phyloP scores from a whole-genome alignment of 2,329 filamentous ascomycete genomes.

The Colletotrichum sp. region DNA sequence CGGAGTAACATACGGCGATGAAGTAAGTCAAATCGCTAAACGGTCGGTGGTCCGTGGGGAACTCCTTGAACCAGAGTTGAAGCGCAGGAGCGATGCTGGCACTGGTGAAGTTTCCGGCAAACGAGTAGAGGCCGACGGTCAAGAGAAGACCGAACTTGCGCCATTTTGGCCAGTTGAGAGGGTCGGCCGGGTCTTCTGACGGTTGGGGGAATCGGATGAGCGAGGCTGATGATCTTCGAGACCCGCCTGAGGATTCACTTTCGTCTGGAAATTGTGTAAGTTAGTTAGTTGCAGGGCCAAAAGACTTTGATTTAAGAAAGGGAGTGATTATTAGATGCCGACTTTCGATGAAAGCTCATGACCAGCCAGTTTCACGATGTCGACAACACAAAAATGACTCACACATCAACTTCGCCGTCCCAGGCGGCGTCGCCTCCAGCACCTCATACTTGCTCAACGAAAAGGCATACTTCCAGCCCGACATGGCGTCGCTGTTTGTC shows the following conservation, averaged over 20 bases:
- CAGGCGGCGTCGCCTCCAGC: constrained; percentile 20
- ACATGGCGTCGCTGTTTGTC: neutral
- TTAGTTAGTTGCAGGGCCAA: neutral
- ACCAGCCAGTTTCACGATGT: neutral
- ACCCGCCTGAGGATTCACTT: neutral
- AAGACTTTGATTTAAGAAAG: no score
- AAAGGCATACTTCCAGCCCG: constrained; percentile 25
- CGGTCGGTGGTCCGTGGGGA: constrained; percentile 28
- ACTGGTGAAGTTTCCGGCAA: constrained; percentile 36
- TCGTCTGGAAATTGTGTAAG: neutral
- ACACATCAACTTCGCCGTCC: constrained; percentile 25
- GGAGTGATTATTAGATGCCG: neutral
- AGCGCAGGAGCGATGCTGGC: constrained; percentile 36
- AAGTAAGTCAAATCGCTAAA: constrained; percentile 31
- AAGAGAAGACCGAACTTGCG: constrained; percentile 32
- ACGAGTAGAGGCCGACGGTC: constrained; percentile 34
- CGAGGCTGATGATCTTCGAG: neutral
- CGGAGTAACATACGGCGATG: no score
- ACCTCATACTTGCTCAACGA: constrained; percentile 24
- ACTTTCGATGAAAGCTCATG: neutral
- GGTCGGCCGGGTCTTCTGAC: constrained; percentile 36
- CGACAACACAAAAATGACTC: neutral
- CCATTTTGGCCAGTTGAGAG: constrained; percentile 38
- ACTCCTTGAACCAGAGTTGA: constrained; percentile 32
- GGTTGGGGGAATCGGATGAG: constrained; percentile 27